A percentile compares a stretch with the other conserved stretches of the same genome.
Conservation (phyloP, 2,329 filamentous ascomycete genomes). For the Cordyceps tenuipes region DNA sequence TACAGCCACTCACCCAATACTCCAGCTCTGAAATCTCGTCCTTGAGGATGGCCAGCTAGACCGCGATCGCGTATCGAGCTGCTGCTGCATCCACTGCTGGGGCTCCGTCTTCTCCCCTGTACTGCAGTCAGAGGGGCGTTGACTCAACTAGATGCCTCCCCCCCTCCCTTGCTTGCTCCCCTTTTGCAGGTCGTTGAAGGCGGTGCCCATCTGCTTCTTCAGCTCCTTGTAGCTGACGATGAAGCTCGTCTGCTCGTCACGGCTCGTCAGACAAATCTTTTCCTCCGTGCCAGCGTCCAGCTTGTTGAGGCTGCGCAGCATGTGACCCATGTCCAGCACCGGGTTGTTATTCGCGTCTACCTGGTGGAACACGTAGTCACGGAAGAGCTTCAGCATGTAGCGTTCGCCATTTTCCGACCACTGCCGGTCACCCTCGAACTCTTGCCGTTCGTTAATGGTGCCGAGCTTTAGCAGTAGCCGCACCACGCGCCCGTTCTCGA, state of each 20-base stretch:
- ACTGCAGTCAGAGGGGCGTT: neutral
- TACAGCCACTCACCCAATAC: neutral
- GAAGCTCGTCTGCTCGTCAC: conserved; percentile 84
- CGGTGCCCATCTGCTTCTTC: conserved; percentile 52
- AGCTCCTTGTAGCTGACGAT: conserved; percentile 87
- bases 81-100: too few species aligned
- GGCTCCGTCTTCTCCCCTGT: neutral
- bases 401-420: conserved; percentile 93
- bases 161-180: conserved; percentile 26
- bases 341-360: conserved; percentile 79
- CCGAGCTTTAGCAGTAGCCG: conserved; percentile 76
- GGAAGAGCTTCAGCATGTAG: conserved; percentile 88
- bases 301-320: conserved; percentile 81
- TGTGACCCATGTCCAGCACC: conserved; percentile 78
- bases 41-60: conserved; percentile 4
- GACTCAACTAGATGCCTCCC: conserved; percentile 26
- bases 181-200: conserved; percentile 52
- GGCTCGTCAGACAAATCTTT: conserved; percentile 73
- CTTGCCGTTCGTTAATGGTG: conserved; percentile 80
- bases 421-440: conserved; percentile 65
- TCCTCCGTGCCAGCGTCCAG: conserved; percentile 86
- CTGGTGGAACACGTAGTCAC: conserved; percentile 96
- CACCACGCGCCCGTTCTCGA: conserved; percentile 82
- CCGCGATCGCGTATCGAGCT: conserved; percentile 7
- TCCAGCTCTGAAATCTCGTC: conserved; percentile 4